Conservation (phyloP, 805 yeast genomes). For the Candida golubevii region DNA sequence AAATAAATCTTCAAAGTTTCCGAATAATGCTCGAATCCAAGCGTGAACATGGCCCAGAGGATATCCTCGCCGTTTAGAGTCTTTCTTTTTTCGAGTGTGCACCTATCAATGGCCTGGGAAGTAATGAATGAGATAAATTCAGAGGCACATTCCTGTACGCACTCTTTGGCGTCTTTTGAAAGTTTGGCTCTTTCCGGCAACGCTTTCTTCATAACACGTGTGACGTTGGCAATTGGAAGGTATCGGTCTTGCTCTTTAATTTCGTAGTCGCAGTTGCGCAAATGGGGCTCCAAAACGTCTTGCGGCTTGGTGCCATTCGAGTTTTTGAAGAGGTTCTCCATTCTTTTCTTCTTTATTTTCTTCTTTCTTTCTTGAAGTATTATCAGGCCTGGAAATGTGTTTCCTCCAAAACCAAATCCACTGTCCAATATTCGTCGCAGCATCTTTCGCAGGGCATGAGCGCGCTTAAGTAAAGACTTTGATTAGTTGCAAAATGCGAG, state of each 20-base stretch:
- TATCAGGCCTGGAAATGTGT: too few species aligned
- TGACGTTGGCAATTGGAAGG: conserved; percentile 47
- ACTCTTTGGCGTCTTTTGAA: conserved; percentile 74
- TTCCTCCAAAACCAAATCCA: too few species aligned
- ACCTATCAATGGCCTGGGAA: conserved; percentile 60
- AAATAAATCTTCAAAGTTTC: conserved; percentile 65
- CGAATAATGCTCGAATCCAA: conserved; percentile 68
- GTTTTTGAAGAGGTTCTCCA: background rate
- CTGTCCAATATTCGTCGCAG: too few species aligned
- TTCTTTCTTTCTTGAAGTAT: too few species aligned
- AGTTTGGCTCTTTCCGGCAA: conserved; percentile 71
- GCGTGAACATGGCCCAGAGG: conserved; percentile 55
- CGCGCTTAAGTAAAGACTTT: conserved; percentile 9
- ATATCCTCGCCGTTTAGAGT: conserved; percentile 71
- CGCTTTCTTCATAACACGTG: conserved; percentile 73
- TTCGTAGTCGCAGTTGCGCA: conserved; percentile 33
- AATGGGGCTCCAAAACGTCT: conserved; percentile 3
- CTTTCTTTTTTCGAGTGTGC: conserved; percentile 60
- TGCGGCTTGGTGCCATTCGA: background rate
- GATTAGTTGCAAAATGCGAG: conserved; percentile 17
- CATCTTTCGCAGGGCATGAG: conserved; percentile 2
- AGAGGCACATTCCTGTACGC: conserved; percentile 68
- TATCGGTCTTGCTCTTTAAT: conserved; percentile 43
- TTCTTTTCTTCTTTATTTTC: too few species aligned
- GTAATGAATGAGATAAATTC: conserved; percentile 68